Evolutionary conservation across 1,139 yeast species (phyloP).

Genomic region (Candida tetrigidarum): DNA sequence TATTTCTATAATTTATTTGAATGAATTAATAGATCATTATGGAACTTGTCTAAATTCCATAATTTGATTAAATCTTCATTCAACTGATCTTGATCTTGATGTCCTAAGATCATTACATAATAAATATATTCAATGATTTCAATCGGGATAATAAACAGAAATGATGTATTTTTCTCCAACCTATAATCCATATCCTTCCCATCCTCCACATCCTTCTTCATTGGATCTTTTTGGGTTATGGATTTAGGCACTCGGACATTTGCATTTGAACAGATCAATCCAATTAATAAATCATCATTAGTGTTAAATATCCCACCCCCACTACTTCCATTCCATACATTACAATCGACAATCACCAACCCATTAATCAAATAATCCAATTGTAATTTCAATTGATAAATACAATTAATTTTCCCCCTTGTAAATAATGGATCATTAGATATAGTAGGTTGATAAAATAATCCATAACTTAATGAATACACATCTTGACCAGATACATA

Average conservation of each 20-base stretch:
- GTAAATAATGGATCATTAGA: slow-evolving; percentile 52
- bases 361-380: slow-evolving; percentile 24
- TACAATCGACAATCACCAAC: slow-evolving; percentile 56
- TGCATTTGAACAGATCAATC: slow-evolving; percentile 69
- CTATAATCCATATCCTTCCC: no score
- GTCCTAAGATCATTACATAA: slow-evolving; percentile 5
- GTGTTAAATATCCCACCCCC: slow-evolving; percentile 65
- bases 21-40: slow-evolving; percentile 24
- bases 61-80: slow-evolving; percentile 19
- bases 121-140: slow-evolving; percentile 28
- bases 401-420: slow-evolving; percentile 45
- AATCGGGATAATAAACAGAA: slow-evolving; percentile 35
- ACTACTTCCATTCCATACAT: slow-evolving; percentile 80
- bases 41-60: slow-evolving; percentile 31
- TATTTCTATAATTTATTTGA: slow-evolving; percentile 15
- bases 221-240: no score
- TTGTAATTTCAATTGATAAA: slow-evolving; percentile 14
- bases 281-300: slow-evolving; percentile 39
- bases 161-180: slow-evolving; percentile 32
- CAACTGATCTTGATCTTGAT: slow-evolving; percentile 5
- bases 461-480: slow-evolving; percentile 60
- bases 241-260: slow-evolving; percentile 32
- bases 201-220: no score
- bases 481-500: slow-evolving; percentile 40
- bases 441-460: slow-evolving; percentile 38